Evolutionary conservation across 805 yeast genomes (phyloP).

Genomic region (Kodamaea hsintzibuensis): DNA sequence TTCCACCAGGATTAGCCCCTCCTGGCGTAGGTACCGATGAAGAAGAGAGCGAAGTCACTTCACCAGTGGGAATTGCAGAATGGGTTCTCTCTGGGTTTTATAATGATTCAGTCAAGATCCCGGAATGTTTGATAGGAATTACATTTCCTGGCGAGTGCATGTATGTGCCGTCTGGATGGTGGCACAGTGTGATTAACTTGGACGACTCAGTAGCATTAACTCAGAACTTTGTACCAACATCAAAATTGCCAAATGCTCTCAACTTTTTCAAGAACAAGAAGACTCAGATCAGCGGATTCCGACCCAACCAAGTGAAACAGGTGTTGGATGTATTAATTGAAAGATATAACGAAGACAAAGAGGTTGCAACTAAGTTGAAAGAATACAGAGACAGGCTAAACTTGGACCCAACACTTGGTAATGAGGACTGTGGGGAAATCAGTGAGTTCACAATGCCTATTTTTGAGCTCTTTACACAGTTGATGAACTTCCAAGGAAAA

Average conservation of each 20-base stretch:
- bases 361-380: slow-evolving; percentile 7
- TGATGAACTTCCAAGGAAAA: slow-evolving; percentile 44
- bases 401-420: slow-evolving; percentile 25
- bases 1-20: slow-evolving; percentile 73
- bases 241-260: slow-evolving; percentile 60
- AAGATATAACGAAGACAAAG: not conserved
- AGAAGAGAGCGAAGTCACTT: slow-evolving; percentile 83
- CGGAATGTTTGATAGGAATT: slow-evolving; percentile 64
- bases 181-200: slow-evolving; percentile 91
- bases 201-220: slow-evolving; percentile 85
- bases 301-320: slow-evolving; percentile 50
- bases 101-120: slow-evolving; percentile 60
- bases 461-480: slow-evolving; percentile 57
- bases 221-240: slow-evolving; percentile 79
- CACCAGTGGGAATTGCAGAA: slow-evolving; percentile 91
- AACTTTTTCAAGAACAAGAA: slow-evolving; percentile 65
- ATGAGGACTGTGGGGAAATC: slow-evolving; percentile 69
- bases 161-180: slow-evolving; percentile 96
- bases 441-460: slow-evolving; percentile 51
- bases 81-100: slow-evolving; percentile 86
- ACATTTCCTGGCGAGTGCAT: slow-evolving; percentile 82
- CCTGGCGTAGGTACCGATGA: slow-evolving; percentile 83
- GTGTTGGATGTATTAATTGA: slow-evolving; percentile 27
- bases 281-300: slow-evolving; percentile 80
- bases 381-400: slow-evolving; percentile 28